Evolutionary conservation across 108 stramenopile genomes (phyloP), one percentile per base, ranked within the genome.

Genomic region (Skeletonema potamos): DNA sequence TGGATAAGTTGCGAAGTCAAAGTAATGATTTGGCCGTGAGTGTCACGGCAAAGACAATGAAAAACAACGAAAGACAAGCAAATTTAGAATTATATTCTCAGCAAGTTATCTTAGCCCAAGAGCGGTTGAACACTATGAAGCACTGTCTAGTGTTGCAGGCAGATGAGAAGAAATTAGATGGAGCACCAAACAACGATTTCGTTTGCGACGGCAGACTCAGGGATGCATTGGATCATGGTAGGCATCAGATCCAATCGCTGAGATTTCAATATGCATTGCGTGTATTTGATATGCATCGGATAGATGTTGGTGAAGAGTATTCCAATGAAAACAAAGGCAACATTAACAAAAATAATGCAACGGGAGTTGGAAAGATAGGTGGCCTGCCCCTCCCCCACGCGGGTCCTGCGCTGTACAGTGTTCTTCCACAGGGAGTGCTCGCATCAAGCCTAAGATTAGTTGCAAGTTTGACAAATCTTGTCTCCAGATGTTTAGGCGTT

Each of bases 311-410:
- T 37, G 72, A 74, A 26, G 74, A 81, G 30, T 79, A 87, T 73
- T 59, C 77, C 54, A 62, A 28, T 28, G 37, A 54, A 28, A 29
- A 27, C 5, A 54, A 66, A 22, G 18, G 34, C 32, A 34, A 65
- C 5, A n/a, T 58, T 13, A 24, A 43, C 34, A 34, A 60, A 36
- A 69, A 76, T 32, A 55, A 54, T 44, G 86, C 89, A 11, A 58
- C 82, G 24, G 92, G 92, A 28, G 87, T 93, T 72, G 88, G 89
- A 27, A 93, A 91, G 65, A 91, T 93, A 67, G 83, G 74, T 22
- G 90, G 90, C 10, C 59, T 93, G 29, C 90, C 88, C 15, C 68
- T 93, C 12, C 92, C 92, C 26, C 87, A 93, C 68, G 89, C 89
- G 0, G 92, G 89, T 17, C 92, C 89, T 28, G 89, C 87, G 66